A percentile compares a stretch with the other conserved stretches of the same genome.
phyloP scores from a whole-genome alignment of 1,139 yeast genomes.

The Pichia sp. region DNA sequence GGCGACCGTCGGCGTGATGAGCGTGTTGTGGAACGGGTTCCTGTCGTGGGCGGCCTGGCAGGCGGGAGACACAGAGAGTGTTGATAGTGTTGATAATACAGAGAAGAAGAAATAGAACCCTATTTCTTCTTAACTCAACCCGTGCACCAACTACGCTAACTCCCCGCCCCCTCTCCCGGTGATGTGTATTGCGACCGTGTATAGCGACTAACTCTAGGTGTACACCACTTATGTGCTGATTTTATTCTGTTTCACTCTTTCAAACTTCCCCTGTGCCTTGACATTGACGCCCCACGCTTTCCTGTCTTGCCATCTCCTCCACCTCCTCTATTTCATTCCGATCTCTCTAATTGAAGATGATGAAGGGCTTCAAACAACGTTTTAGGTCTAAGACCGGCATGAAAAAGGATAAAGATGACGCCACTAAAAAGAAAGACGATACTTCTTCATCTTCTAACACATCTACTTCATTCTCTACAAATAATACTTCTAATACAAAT shows the following conservation, averaged over 20 bases:
- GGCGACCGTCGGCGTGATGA: conserved; percentile 60
- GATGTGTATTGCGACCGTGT: no score
- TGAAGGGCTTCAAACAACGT: conserved; percentile 33
- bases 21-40: conserved; percentile 83
- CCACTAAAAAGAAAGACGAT: conserved; percentile 5
- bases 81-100: neutral
- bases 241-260: no score
- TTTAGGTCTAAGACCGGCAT: conserved; percentile 29
- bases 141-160: no score
- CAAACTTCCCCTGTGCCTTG: no score
- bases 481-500: neutral
- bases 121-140: no score
- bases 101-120: no score
- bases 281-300: no score
- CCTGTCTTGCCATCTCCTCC: no score
- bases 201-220: no score
- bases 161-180: no score
- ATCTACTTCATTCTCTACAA: neutral
- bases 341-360: conserved; percentile 22
- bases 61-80: conserved; percentile 1
- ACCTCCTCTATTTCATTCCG: neutral
- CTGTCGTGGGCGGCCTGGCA: conserved; percentile 28
- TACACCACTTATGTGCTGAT: no score
- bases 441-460: neutral
- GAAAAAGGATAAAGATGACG: conserved; percentile 21